Percentiles rank a stretch among this genome's conserved stretches.
Evolutionary conservation across 176 grass and related monocot species (phyloP).

Genomic region (Microstegium vimineum): DNA sequence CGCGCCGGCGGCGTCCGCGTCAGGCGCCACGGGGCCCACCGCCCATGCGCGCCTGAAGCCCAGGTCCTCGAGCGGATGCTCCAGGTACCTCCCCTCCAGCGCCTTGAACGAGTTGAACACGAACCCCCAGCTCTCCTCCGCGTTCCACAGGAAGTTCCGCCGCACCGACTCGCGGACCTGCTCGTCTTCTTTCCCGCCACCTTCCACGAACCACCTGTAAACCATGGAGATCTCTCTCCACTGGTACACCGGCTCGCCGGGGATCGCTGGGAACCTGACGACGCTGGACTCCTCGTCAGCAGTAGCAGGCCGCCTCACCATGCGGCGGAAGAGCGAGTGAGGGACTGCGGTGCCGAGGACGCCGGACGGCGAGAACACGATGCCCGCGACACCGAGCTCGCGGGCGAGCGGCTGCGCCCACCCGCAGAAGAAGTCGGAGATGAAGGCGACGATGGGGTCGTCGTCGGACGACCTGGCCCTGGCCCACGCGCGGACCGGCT

Average conservation of each 20-base stretch:
- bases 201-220: slow-evolving; percentile 37
- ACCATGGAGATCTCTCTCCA: slow-evolving; percentile 46
- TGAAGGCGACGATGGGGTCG: slow-evolving; percentile 30
- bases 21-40: slow-evolving; percentile 55
- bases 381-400: slow-evolving; percentile 37
- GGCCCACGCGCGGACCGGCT: slow-evolving; percentile 18
- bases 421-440: slow-evolving; percentile 36
- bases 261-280: slow-evolving; percentile 32
- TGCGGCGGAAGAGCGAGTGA: slow-evolving; percentile 39
- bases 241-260: slow-evolving; percentile 23
- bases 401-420: slow-evolving; percentile 57
- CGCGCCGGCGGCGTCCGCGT: neutral
- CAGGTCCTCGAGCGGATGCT: slow-evolving; percentile 42
- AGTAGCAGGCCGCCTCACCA: neutral
- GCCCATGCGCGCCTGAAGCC: slow-evolving; percentile 40
- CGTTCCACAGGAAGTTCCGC: slow-evolving; percentile 57
- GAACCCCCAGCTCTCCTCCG: slow-evolving; percentile 32
- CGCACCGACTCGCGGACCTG: slow-evolving; percentile 24
- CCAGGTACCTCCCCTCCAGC: slow-evolving; percentile 48
- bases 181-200: neutral
- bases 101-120: slow-evolving; percentile 46
- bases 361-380: slow-evolving; percentile 49
- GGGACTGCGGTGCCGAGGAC: slow-evolving; percentile 36
- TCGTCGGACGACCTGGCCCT: neutral
- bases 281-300: neutral